Percentiles rank a stretch among this genome's conserved stretches.
Conservation (phyloP, 2,329 filamentous ascomycete species). For the Lizonia empirigonia region DNA sequence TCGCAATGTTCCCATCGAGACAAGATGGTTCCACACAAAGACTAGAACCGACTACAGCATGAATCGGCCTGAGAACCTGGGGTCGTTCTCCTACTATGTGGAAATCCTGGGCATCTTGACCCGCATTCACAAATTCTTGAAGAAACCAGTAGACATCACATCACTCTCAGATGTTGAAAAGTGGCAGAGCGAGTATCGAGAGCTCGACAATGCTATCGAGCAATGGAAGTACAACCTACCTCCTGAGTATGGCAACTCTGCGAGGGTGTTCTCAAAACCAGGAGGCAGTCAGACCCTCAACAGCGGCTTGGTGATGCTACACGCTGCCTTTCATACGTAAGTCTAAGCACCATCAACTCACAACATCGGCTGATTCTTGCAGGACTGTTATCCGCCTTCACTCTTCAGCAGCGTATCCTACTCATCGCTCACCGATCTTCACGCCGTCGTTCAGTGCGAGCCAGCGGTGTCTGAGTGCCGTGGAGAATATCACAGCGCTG, state of each 20-base stretch:
- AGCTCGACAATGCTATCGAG: conserved; percentile 78
- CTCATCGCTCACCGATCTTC: conserved; percentile 85
- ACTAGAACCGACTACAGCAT: conserved; percentile 64
- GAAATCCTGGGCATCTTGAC: conserved; percentile 87
- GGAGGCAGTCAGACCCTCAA: conserved; percentile 72
- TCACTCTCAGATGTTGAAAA: conserved; percentile 82
- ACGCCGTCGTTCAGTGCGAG: conserved; percentile 85
- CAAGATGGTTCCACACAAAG: conserved; percentile 71
- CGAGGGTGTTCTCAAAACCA: conserved; percentile 68
- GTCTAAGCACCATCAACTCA: conserved; percentile 28
- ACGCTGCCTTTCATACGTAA: conserved; percentile 85
- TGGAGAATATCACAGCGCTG: conserved; percentile 71
- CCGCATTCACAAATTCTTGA: conserved; percentile 85
- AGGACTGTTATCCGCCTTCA: conserved; percentile 85
- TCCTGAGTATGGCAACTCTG: conserved; percentile 81
- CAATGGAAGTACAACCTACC: conserved; percentile 86
- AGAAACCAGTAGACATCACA: conserved; percentile 86
- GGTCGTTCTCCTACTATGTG: conserved; percentile 87
- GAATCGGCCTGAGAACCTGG: conserved; percentile 78
- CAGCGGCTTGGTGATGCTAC: conserved; percentile 88
- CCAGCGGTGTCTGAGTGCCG: conserved; percentile 80
- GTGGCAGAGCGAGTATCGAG: conserved; percentile 87
- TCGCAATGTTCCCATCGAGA: conserved; percentile 83
- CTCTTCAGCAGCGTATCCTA: conserved; percentile 91
- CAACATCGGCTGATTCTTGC: conserved; percentile 24